phyloP scores from a whole-genome alignment of 2,329 filamentous ascomycete genomes.

The Byssochlamys sp. region DNA sequence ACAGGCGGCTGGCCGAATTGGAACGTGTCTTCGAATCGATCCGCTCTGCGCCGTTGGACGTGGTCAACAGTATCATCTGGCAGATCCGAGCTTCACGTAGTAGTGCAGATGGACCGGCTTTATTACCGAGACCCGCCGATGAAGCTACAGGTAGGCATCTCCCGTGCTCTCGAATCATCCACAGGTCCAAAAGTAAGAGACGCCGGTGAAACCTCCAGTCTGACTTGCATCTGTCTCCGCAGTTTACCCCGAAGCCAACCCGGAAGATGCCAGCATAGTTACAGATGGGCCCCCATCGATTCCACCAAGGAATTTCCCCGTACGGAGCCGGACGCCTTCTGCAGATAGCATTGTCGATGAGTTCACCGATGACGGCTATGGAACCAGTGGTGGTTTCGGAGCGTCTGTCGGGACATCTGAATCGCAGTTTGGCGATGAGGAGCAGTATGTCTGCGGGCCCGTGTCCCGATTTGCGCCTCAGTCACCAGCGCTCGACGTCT shows the following conservation, averaged over 20 bases:
- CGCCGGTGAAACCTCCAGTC: background rate
- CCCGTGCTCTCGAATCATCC: background rate
- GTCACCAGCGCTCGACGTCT: constrained; percentile 23
- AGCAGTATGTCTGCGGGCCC: constrained; percentile 4
- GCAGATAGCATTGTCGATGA: background rate
- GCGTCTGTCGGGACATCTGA: background rate
- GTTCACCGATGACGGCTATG: background rate
- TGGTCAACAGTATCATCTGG: constrained; percentile 22
- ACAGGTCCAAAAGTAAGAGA: background rate
- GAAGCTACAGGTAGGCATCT: background rate
- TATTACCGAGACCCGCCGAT: constrained; percentile 12
- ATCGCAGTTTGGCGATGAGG: constrained; percentile 3
- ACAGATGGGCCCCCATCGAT: background rate
- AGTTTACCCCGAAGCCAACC: background rate
- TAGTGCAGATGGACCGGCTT: constrained; percentile 9
- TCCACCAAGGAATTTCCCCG: background rate
- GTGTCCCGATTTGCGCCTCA: constrained; percentile 6
- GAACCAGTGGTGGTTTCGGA: background rate
- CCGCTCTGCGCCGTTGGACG: constrained; percentile 21
- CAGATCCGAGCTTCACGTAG: constrained; percentile 18
- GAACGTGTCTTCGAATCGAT: constrained; percentile 26
- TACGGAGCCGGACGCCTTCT: background rate
- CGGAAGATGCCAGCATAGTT: background rate
- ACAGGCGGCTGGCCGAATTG: constrained; percentile 21
- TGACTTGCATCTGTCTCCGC: background rate